These are phyloP conservation scores for Pythium scleroteichum DNA, from an alignment of 352 stramenopile species.

Conservation along the genomic window DNA sequence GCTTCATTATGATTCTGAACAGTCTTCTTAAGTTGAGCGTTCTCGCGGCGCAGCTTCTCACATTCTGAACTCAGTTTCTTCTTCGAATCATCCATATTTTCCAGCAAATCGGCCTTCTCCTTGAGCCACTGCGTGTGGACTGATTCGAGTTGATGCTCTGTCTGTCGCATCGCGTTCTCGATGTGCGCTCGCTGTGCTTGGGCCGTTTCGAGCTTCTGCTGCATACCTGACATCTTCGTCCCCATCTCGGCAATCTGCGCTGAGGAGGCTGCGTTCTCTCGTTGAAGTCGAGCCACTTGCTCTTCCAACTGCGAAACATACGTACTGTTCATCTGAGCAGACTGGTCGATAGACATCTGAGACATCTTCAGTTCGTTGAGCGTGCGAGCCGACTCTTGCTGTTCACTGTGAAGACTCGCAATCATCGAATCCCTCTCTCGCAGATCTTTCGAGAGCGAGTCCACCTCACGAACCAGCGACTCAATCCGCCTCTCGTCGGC, in stretches of 20 bases:
- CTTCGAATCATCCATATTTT: constrained; percentile 41
- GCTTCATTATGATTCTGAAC: constrained; percentile 31
- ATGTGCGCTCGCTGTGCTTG: constrained; percentile 45
- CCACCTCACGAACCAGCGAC: constrained; percentile 59
- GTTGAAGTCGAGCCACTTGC: constrained; percentile 35
- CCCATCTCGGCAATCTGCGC: constrained; percentile 27
- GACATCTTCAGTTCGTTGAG: constrained; percentile 52
- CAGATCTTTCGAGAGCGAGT: constrained; percentile 53
- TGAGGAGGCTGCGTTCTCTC: constrained; percentile 32
- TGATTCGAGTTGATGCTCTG: constrained; percentile 51
- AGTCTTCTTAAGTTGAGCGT: constrained; percentile 36
- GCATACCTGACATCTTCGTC: constrained; percentile 37
- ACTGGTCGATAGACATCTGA: constrained; percentile 13
- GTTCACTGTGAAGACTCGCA: constrained; percentile 52
- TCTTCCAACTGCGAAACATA: constrained; percentile 30
- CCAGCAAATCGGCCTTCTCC: constrained; percentile 56
- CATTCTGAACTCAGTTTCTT: constrained; percentile 33
- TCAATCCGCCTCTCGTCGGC: constrained; percentile 48
- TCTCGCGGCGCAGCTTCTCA: constrained; percentile 47
- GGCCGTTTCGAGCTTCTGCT: constrained; percentile 45
- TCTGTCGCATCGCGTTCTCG: constrained; percentile 43
- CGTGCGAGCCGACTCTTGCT: constrained; percentile 39
- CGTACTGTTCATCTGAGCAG: constrained; percentile 3
- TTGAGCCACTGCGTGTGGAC: constrained; percentile 61
- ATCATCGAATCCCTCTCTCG: constrained; percentile 59